Percentiles rank a stretch among this genome's conserved stretches.
phyloP scores from a whole-genome alignment of 176 grass and related monocot species.

The Eleusine coracana region DNA sequence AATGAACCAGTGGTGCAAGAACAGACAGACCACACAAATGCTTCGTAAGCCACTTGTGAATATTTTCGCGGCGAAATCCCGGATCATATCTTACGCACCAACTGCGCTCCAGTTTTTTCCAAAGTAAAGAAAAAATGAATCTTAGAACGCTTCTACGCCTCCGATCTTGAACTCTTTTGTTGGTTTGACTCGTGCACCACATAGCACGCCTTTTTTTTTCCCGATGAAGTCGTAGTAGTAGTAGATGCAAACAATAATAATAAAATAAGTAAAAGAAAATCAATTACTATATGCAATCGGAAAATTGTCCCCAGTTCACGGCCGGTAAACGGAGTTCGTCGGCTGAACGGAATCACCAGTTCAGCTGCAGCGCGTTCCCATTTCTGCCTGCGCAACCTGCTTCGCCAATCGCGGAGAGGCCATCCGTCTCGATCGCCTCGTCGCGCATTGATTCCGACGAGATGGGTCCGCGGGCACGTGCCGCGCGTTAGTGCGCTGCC shows the following conservation, averaged over 20 bases:
- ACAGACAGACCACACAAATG: not conserved
- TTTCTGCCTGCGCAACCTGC: not conserved
- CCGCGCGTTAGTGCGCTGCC: not conserved
- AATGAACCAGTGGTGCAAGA: not conserved
- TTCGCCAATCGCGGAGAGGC: not conserved
- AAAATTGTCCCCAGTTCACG: not conserved
- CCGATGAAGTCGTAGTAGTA: not conserved
- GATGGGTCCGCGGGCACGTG: not conserved
- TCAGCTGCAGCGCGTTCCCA: not conserved
- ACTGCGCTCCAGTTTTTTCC: conserved; percentile 20
- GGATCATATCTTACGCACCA: not conserved
- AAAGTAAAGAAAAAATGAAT: not conserved
- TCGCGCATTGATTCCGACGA: conserved; percentile 6
- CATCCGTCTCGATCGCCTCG: not conserved
- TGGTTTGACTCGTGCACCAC: not conserved
- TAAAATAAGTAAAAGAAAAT: not conserved
- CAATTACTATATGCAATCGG: not conserved
- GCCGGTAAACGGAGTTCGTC: not conserved
- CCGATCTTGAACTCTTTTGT: not conserved
- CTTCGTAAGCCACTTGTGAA: not conserved
- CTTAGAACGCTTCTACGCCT: conserved; percentile 15
- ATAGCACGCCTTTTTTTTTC: not conserved
- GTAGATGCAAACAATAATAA: not conserved
- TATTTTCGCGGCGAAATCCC: not conserved
- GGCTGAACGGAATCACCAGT: not conserved